Percentiles rank a stretch among this genome's conserved stretches.
Conservation (phyloP, 306 rosid genomes). For the Parietaria judaica region DNA sequence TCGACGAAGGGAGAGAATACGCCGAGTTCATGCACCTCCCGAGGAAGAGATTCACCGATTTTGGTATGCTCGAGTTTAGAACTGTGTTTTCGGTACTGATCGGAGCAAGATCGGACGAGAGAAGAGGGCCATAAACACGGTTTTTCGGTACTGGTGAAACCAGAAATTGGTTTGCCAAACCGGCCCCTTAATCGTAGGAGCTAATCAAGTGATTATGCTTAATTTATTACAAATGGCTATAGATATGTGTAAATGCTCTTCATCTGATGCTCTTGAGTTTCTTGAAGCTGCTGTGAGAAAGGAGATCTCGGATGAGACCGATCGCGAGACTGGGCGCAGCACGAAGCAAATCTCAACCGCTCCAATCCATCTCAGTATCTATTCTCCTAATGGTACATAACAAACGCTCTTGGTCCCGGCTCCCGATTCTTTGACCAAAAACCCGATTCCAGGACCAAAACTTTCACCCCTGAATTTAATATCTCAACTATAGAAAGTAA, state of each 20-base stretch:
- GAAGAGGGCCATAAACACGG: no score
- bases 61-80: slow-evolving; percentile 29
- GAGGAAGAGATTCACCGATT: slow-evolving; percentile 64
- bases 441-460: no score
- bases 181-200: no score
- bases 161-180: no score
- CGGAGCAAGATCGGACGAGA: no score
- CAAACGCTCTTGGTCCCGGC: not conserved
- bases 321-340: slow-evolving; percentile 35
- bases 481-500: no score
- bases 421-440: no score
- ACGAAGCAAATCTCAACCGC: slow-evolving; percentile 29
- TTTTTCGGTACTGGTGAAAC: no score
- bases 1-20: slow-evolving; percentile 66
- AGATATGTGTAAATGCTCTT: not conserved
- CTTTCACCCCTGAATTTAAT: no score
- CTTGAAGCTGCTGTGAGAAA: slow-evolving; percentile 25
- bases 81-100: no score
- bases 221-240: not conserved
- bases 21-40: slow-evolving; percentile 92
- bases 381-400: slow-evolving; percentile 32
- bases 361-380: slow-evolving; percentile 44
- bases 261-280: not conserved
- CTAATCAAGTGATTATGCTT: not conserved
- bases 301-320: slow-evolving; percentile 42